Percentiles rank a stretch among this genome's conserved stretches.
Evolutionary conservation across 2,329 filamentous ascomycete species (phyloP).

Genomic region (Parastagonospora avenae): DNA sequence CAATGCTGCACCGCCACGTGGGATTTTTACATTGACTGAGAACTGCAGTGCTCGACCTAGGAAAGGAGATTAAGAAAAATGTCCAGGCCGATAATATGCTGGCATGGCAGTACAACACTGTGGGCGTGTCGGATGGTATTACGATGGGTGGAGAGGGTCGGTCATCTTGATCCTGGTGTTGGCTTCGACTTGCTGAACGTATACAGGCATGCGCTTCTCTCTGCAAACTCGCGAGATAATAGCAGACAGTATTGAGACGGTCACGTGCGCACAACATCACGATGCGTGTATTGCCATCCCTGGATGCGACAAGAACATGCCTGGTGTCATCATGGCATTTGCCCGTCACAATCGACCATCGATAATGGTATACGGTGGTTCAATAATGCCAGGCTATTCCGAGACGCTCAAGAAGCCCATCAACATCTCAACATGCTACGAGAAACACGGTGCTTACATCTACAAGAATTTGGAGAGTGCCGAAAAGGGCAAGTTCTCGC

Average conservation of each 20-base stretch:
- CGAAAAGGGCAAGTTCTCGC: constrained; percentile 7
- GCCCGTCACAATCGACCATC: constrained; percentile 91
- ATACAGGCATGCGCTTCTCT: constrained; percentile 88
- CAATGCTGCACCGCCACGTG: constrained; percentile 17
- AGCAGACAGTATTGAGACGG: constrained; percentile 96
- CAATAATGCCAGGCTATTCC: constrained; percentile 89
- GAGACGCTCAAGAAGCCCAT: constrained; percentile 71
- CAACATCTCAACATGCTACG: constrained; percentile 67
- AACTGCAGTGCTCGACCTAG: constrained; percentile 76
- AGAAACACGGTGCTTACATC: constrained; percentile 80
- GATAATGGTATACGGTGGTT: constrained; percentile 97
- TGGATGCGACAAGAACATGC: constrained; percentile 99
- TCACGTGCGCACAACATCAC: constrained; percentile 99
- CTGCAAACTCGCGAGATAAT: constrained; percentile 96
- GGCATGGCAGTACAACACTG: constrained; percentile 92
- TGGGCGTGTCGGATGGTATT: constrained; percentile 88
- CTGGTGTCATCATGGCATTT: constrained; percentile 74
- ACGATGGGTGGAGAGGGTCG: constrained; percentile 92
- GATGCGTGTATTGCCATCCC: constrained; percentile 96
- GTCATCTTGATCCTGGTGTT: background rate
- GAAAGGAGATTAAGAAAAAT: constrained; percentile 82
- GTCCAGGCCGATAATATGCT: constrained; percentile 85
- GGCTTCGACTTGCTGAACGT: background rate
- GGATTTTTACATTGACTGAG: constrained; percentile 16
- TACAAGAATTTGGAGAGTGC: constrained; percentile 77